Percentiles rank a stretch among this genome's conserved stretches.
These are phyloP conservation scores for Boletellus sp. DNA, from an alignment of 768 basidiomycete genomes.

Conservation along the genomic window DNA sequence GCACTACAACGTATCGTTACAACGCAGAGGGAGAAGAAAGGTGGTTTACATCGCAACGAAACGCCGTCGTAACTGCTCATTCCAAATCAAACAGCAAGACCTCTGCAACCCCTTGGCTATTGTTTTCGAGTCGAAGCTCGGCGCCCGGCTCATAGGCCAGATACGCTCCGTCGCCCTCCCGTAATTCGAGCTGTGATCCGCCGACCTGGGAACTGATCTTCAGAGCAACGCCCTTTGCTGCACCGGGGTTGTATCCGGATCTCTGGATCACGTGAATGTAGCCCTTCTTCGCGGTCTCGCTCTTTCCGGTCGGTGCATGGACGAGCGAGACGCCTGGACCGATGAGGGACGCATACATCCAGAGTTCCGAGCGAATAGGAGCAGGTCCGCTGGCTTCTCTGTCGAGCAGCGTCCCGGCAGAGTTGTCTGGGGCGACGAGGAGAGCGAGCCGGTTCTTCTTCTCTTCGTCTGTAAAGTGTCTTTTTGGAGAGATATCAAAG, in stretches of 20 bases:
- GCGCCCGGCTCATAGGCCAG: conserved; percentile 41
- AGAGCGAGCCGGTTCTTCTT: conserved; percentile 70
- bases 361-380: conserved; percentile 67
- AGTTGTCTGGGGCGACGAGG: conserved; percentile 71
- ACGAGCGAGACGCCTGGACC: conserved; percentile 49
- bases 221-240: conserved; percentile 55
- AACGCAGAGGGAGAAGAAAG: neutral
- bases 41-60: no score
- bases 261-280: conserved; percentile 88
- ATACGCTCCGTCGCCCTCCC: conserved; percentile 89
- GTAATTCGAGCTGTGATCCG: conserved; percentile 48
- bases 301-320: conserved; percentile 42
- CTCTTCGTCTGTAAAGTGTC: conserved; percentile 76
- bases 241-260: conserved; percentile 68
- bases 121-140: conserved; percentile 51
- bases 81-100: conserved; percentile 79
- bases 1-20: neutral
- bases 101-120: conserved; percentile 65
- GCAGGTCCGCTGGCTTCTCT: conserved; percentile 77
- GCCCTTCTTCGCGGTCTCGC: conserved; percentile 47
- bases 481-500: conserved; percentile 7
- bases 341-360: conserved; percentile 76
- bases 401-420: conserved; percentile 52
- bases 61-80: conserved; percentile 17
- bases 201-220: conserved; percentile 43